Conservation (phyloP, 306 rosid species). For the Elaeagnus macrophylla region DNA sequence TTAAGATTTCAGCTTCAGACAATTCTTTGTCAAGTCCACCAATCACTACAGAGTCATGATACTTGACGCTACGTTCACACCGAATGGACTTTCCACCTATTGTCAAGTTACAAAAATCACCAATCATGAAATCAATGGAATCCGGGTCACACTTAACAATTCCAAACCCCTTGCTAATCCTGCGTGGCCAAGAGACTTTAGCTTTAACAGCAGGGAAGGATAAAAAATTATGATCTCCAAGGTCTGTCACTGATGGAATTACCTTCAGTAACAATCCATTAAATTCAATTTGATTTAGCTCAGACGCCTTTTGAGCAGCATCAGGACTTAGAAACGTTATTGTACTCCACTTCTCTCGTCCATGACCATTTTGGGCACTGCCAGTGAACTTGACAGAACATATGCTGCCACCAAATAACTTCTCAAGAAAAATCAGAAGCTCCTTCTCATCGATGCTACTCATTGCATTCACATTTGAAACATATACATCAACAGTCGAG, state of each 20-base stretch:
- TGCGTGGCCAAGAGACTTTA: conserved; percentile 75
- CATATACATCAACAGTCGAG: conserved; percentile 60
- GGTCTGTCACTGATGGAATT: conserved; percentile 44
- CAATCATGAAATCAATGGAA: conserved; percentile 39
- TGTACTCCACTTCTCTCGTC: conserved; percentile 52
- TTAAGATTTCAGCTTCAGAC: conserved; percentile 53
- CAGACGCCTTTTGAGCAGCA: conserved; percentile 53
- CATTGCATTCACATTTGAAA: conserved; percentile 40
- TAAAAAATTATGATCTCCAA: conserved; percentile 46
- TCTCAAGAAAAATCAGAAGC: conserved; percentile 62
- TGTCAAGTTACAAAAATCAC: conserved; percentile 49
- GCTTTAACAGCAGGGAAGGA: conserved; percentile 75
- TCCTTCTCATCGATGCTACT: conserved; percentile 55
- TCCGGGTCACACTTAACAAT: conserved; percentile 43
- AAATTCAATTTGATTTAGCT: conserved; percentile 40
- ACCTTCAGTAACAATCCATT: conserved; percentile 49
- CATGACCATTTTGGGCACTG: conserved; percentile 36
- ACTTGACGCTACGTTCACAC: conserved; percentile 39
- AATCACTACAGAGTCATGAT: conserved; percentile 33
- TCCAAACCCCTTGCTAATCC: conserved; percentile 59
- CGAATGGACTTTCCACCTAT: conserved; percentile 56
- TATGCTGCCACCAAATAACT: conserved; percentile 43
- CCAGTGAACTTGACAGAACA: conserved; percentile 51
- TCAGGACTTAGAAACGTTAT: conserved; percentile 76
- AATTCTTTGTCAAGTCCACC: conserved; percentile 50